Percentiles rank a stretch among this genome's conserved stretches.
These are phyloP conservation scores for Hypericum androsaemum DNA, from an alignment of 345 rosid species.

Conservation along the genomic window DNA sequence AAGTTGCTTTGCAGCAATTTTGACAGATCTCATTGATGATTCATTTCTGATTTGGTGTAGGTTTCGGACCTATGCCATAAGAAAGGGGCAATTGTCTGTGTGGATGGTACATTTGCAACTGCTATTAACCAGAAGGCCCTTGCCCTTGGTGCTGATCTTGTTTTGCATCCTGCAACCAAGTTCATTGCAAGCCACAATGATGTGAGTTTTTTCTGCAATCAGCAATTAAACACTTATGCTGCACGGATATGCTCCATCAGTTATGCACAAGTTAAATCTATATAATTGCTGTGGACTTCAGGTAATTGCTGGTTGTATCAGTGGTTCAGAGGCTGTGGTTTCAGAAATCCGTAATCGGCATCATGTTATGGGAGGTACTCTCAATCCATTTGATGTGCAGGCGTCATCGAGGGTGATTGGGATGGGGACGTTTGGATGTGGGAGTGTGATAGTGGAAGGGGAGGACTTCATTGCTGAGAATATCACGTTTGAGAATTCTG, in stretches of 20 bases:
- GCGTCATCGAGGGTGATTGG: too few species aligned
- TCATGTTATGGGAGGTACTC: constrained; percentile 85
- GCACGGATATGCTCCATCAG: background rate
- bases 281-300: constrained; percentile 19
- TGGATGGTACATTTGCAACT: constrained; percentile 98
- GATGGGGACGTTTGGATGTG: too few species aligned
- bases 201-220: constrained; percentile 34
- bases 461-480: too few species aligned
- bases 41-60: constrained; percentile 29
- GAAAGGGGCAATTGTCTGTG: constrained; percentile 85
- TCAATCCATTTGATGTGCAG: too few species aligned
- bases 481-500: too few species aligned
- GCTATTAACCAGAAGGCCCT: constrained; percentile 95
- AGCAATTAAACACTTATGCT: constrained; percentile 1
- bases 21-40: constrained; percentile 2
- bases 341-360: constrained; percentile 78
- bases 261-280: background rate
- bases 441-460: too few species aligned
- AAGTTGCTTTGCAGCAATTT: constrained; percentile 1
- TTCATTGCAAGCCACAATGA: constrained; percentile 95
- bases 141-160: constrained; percentile 93
- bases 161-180: constrained; percentile 84
- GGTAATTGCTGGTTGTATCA: constrained; percentile 94
- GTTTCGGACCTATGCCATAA: constrained; percentile 83
- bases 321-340: constrained; percentile 65